A percentile compares a stretch with the other conserved stretches of the same genome.
Conservation (phyloP, 228 moss, liverwort and hornwort species). For the Sphagnum magellanicum region DNA sequence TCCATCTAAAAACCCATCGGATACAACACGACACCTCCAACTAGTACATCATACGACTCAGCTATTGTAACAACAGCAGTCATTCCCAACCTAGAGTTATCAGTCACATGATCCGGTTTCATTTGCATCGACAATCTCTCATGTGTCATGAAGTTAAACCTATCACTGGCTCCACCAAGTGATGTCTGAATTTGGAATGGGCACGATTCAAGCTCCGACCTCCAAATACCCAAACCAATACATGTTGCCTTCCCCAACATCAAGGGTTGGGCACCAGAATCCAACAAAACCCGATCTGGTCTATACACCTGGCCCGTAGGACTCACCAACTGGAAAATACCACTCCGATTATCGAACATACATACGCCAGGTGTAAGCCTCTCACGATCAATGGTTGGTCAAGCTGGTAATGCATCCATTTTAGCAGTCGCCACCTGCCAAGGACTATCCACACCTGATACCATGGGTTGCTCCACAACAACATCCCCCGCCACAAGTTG, state of each 20-base stretch:
- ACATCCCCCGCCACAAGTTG: too few species aligned
- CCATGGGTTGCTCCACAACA: too few species aligned
- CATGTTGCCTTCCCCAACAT: slow-evolving; percentile 1
- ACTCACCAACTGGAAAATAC: slow-evolving; percentile 1
- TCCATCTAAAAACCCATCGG: neutral
- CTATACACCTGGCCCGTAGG: slow-evolving; percentile 2
- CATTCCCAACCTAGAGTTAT: neutral
- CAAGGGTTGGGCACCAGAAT: slow-evolving; percentile 8
- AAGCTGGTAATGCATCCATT: neutral
- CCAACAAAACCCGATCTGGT: slow-evolving; percentile 3
- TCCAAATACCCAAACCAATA: neutral
- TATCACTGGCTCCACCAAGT: neutral
- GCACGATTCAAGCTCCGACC: neutral
- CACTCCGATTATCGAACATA: neutral
- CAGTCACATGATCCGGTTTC: neutral
- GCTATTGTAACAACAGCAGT: neutral
- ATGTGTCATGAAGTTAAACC: neutral
- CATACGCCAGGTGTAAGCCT: neutral
- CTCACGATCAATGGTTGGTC: neutral
- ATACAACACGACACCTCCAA: neutral
- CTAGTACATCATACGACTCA: neutral
- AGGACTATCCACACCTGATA: too few species aligned
- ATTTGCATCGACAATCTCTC: neutral
- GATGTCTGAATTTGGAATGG: slow-evolving; percentile 2
- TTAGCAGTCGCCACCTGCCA: too few species aligned